Conservation (phyloP, 768 basidiomycete species). For the Lactarius pseudohatsudake region DNA sequence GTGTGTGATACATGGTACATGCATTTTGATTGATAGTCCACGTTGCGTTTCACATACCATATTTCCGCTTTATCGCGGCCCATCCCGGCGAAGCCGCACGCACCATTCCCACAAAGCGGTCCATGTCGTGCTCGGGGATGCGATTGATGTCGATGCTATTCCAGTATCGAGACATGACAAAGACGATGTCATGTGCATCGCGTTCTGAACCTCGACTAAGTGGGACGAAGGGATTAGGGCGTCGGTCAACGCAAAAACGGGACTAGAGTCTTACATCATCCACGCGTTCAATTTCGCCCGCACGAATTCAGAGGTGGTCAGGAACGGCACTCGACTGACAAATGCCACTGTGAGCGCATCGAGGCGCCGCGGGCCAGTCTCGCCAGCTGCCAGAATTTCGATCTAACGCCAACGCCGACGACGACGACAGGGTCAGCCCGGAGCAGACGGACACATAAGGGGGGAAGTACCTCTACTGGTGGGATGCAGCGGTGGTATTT, state of each 20-base stretch:
- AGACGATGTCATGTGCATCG: conserved; percentile 78
- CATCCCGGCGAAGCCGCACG: conserved; percentile 67
- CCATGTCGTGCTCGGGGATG: conserved; percentile 84
- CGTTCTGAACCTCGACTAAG: conserved; percentile 63
- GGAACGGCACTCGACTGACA: conserved; percentile 71
- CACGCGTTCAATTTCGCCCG: conserved; percentile 82
- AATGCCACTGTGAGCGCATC: conserved; percentile 66
- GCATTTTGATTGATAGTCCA: conserved; percentile 20
- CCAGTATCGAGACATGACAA: conserved; percentile 73
- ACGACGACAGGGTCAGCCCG: conserved; percentile 12
- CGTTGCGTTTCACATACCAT: conserved; percentile 49
- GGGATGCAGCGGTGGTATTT: conserved; percentile 77
- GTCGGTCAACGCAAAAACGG: conserved; percentile 11
- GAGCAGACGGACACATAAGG: neutral
- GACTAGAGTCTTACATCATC: conserved; percentile 58
- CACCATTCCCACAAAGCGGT: conserved; percentile 62
- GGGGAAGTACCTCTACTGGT: conserved; percentile 61
- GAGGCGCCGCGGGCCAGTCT: conserved; percentile 74
- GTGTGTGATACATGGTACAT: conserved; percentile 14
- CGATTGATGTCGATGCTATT: conserved; percentile 83
- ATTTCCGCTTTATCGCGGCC: conserved; percentile 72
- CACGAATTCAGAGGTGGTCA: conserved; percentile 83
- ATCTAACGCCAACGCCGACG: conserved; percentile 46
- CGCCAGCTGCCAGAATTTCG: conserved; percentile 80
- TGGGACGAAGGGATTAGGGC: conserved; percentile 16